Percentiles rank a stretch among this genome's conserved stretches.
phyloP scores from a whole-genome alignment of 306 rosid species.

The Lathyrus oleraceus region DNA sequence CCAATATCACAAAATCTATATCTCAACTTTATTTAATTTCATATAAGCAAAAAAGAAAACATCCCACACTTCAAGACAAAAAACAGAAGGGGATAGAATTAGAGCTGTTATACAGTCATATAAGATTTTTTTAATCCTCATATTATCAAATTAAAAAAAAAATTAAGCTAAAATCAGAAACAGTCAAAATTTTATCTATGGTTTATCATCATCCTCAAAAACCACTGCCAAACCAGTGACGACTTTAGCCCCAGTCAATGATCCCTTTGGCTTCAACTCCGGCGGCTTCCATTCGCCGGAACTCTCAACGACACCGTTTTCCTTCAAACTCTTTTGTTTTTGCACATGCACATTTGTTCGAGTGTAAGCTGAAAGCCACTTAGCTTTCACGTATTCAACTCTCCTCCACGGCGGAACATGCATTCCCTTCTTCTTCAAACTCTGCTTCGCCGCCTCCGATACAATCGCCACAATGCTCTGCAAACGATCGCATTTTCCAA shows the following conservation, averaged over 20 bases:
- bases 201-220: conserved; percentile 46
- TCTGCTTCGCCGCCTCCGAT: conserved; percentile 79
- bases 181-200: conserved; percentile 54
- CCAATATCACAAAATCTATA: conserved; percentile 21
- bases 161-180: not conserved
- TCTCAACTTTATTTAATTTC: conserved; percentile 40
- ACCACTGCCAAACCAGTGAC: conserved; percentile 69
- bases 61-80: conserved; percentile 61
- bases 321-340: conserved; percentile 7
- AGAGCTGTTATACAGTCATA: conserved; percentile 44
- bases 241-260: conserved; percentile 41
- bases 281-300: conserved; percentile 54
- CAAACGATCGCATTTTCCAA: conserved; percentile 65
- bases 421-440: conserved; percentile 77
- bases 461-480: conserved; percentile 57
- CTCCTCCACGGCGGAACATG: conserved; percentile 81
- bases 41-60: conserved; percentile 42
- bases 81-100: conserved; percentile 73
- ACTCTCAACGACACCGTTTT: not conserved
- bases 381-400: conserved; percentile 65
- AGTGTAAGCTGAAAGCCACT: conserved; percentile 67
- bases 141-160: conserved; percentile 5
- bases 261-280: conserved; percentile 50
- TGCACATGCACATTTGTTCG: conserved; percentile 30
- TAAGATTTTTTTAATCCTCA: conserved; percentile 31